Percentiles rank a stretch among this genome's conserved stretches.
Evolutionary conservation across 169 alveolate species (phyloP).

Genomic region (Plasmodium cynomolgi): DNA sequence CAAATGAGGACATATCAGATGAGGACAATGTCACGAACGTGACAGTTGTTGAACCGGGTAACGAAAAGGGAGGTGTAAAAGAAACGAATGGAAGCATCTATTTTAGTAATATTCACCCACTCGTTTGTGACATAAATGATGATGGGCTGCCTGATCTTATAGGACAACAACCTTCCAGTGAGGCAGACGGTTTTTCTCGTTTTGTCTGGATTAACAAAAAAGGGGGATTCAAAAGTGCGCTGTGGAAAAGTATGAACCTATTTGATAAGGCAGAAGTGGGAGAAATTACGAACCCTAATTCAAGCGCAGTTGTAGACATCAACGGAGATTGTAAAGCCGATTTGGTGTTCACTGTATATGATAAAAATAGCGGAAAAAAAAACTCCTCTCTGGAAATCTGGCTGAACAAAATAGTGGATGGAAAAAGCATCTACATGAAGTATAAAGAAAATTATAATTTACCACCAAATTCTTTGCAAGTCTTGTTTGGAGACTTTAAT

Average conservation of each 20-base stretch:
- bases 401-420: slow-evolving; percentile 70
- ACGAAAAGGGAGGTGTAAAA: background rate
- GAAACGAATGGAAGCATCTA: slow-evolving; percentile 28
- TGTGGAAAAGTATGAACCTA: slow-evolving; percentile 66
- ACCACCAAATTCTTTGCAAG: slow-evolving; percentile 81
- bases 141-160: slow-evolving; percentile 87
- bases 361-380: slow-evolving; percentile 42
- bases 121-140: slow-evolving; percentile 87
- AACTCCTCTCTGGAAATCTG: slow-evolving; percentile 71
- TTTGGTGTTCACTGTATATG: slow-evolving; percentile 82
- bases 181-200: slow-evolving; percentile 59
- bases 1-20: slow-evolving; percentile 31
- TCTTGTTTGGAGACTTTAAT: slow-evolving; percentile 85
- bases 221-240: slow-evolving; percentile 70
- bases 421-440: slow-evolving; percentile 58
- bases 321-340: slow-evolving; percentile 91
- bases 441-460: slow-evolving; percentile 31
- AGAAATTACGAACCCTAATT: slow-evolving; percentile 84
- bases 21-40: background rate
- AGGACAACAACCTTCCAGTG: slow-evolving; percentile 73
- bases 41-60: background rate
- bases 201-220: slow-evolving; percentile 82
- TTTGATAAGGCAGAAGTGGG: slow-evolving; percentile 65
- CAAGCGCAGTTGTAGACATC: slow-evolving; percentile 88
- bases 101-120: slow-evolving; percentile 83